A percentile compares a stretch with the other conserved stretches of the same genome.
Conservation (phyloP, 441 rosid species). For the Populus tomentosa region DNA sequence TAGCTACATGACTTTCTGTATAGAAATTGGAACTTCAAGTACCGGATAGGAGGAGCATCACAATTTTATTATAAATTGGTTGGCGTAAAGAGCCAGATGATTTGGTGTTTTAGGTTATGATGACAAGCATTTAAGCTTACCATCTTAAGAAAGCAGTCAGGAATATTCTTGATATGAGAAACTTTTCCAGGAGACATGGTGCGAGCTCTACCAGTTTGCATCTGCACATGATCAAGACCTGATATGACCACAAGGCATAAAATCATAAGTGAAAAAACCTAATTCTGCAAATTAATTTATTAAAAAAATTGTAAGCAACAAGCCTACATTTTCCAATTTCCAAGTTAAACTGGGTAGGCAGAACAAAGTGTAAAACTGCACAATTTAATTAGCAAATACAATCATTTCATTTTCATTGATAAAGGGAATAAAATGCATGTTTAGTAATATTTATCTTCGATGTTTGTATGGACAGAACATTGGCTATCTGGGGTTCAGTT, state of each 20-base stretch:
- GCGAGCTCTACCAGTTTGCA: slow-evolving; percentile 56
- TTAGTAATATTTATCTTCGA: neutral
- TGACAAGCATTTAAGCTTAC: slow-evolving; percentile 27
- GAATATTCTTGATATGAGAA: slow-evolving; percentile 45
- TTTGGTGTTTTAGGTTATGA: neutral
- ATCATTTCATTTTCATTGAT: neutral
- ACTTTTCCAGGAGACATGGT: slow-evolving; percentile 65
- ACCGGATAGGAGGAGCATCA: no score
- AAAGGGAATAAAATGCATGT: neutral
- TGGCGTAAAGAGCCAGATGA: no score
- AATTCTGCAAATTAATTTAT: slow-evolving; percentile 3
- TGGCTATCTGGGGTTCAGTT: neutral
- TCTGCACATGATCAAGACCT: slow-evolving; percentile 37
- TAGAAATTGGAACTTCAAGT: no score
- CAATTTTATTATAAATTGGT: no score
- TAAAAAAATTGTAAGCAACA: no score
- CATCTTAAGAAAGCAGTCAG: slow-evolving; percentile 86
- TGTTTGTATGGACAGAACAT: neutral
- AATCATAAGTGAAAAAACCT: neutral
- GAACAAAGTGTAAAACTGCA: neutral
- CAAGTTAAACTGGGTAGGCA: neutral
- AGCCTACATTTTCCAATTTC: neutral
- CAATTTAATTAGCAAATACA: neutral
- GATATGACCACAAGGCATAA: slow-evolving; percentile 24
- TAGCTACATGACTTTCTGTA: no score